Percentiles rank a stretch among this genome's conserved stretches.
These are phyloP conservation scores for Dichomitus squalens DNA, from an alignment of 1,284 basidiomycete genomes.

Conservation along the genomic window DNA sequence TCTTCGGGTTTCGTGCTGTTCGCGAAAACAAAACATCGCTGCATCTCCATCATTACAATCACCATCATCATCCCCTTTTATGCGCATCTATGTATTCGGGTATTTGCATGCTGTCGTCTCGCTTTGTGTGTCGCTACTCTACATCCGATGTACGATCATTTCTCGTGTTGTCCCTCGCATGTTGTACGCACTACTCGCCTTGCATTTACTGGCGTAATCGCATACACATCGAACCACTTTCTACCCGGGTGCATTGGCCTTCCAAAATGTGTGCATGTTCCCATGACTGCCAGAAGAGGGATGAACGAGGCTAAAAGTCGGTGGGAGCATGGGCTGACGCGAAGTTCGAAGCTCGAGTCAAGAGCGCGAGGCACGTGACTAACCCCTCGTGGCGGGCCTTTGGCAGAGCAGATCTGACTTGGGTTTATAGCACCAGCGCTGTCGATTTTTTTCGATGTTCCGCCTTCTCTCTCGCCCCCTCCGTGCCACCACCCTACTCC, in stretches of 20 bases:
- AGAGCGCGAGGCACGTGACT: slow-evolving; percentile 19
- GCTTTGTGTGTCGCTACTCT: slow-evolving; percentile 4
- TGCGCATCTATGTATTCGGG: slow-evolving; percentile 10
- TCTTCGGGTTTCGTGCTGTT: background rate
- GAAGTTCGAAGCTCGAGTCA: slow-evolving; percentile 12
- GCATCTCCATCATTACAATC: background rate
- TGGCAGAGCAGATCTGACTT: slow-evolving; percentile 15
- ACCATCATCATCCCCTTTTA: background rate
- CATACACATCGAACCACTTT: background rate
- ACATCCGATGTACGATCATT: slow-evolving; percentile 1
- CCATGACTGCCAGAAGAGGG: background rate
- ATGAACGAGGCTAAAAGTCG: background rate
- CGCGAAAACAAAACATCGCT: background rate
- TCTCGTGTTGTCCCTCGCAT: background rate
- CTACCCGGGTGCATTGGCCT: background rate
- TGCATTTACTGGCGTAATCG: background rate
- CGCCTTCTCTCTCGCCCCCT: slow-evolving; percentile 31
- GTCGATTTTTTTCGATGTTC: slow-evolving; percentile 30
- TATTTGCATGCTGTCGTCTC: slow-evolving; percentile 10
- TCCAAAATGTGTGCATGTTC: background rate
- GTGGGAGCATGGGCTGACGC: background rate
- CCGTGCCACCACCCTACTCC: slow-evolving; percentile 19
- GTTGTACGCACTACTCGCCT: background rate
- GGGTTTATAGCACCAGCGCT: slow-evolving; percentile 25
- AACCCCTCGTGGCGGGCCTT: slow-evolving; percentile 10